Base-by-base conservation (phyloP, 2,329 filamentous ascomycete species). In the Penicillium expansum region DNA sequence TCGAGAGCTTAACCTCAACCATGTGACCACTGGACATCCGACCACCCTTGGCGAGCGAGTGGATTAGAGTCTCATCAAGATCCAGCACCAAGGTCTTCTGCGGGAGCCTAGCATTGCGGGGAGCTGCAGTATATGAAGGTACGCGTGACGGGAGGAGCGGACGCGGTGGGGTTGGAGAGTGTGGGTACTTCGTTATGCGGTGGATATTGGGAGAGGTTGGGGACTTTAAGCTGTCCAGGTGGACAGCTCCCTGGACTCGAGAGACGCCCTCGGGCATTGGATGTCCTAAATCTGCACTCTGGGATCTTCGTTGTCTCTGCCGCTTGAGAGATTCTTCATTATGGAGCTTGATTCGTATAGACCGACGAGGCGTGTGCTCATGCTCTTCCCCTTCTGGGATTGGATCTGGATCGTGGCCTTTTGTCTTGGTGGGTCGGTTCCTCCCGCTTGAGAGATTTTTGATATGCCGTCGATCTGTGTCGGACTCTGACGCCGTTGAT, bases 21-120 rank as follows among this genome's bases (percentile, higher is more conserved):
- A 99, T 99, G 76, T 99, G 94, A 18, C 94, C 94, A 20, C 91
- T 93, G 67, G 91, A 93, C 88, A 96, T 96, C 57, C 93, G 86
- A 52, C 93, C 92, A 30, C 94, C 94, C 73, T 97, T 97, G 59
- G 93, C 92, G 83, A 97, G 92, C 75, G 92, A 97, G 80, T 99
- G 94, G 65, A 99, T 99, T 64, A 99, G 79, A 0, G 94, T 99
- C 76, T 99, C 94, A 75, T 99, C 94, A 18, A 99, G 84, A 73
- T 99, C 94, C 51, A 99, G 82, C 62, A 99, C 92, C 58, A 99
- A 78, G 0, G 94, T 99, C 80, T 99, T 99, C 69, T 94, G 89
- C 59, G 88, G 86, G 44, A 84, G 79, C 48, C 66, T 70, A 29
- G 74, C 67, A 56, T 66, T 68, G 55, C 69, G 67, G 38, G 64